A percentile compares a stretch with the other conserved stretches of the same genome.
Conservation (phyloP, 2,329 filamentous ascomycete species). For the Pseudocercospora cruenta region DNA sequence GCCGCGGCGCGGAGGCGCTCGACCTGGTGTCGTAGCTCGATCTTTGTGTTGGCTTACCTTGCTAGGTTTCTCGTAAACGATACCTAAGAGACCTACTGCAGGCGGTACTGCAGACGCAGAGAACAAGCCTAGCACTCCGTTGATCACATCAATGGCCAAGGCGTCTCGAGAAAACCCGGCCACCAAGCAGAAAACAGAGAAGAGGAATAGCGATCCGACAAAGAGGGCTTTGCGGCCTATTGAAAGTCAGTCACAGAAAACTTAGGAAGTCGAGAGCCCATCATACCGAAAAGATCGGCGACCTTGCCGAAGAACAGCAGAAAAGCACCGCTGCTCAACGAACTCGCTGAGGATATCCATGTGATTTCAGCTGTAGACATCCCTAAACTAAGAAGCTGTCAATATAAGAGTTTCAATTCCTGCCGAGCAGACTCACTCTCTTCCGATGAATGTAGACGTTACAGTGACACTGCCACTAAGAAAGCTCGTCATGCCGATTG, state of each 20-base stretch:
- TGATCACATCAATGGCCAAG: constrained; percentile 64
- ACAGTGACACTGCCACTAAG: constrained; percentile 63
- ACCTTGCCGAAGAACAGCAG: constrained; percentile 68
- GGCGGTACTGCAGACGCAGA: constrained; percentile 67
- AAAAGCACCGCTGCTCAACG: constrained; percentile 66
- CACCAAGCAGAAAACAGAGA: constrained; percentile 60
- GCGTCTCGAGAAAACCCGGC: constrained; percentile 64
- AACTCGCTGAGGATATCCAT: constrained; percentile 67
- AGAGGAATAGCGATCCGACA: constrained; percentile 62
- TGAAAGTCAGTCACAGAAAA: background rate
- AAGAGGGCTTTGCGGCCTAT: constrained; percentile 62
- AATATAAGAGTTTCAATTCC: background rate
- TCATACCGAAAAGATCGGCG: constrained; percentile 63
- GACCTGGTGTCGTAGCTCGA: too few species aligned
- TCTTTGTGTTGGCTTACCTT: constrained; percentile 30
- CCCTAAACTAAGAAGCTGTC: constrained; percentile 50
- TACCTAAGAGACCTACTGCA: constrained; percentile 66
- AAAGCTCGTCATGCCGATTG: constrained; percentile 66
- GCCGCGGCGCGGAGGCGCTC: too few species aligned
- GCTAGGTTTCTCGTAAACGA: constrained; percentile 64
- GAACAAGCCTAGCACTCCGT: constrained; percentile 66
- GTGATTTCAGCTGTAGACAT: constrained; percentile 70
- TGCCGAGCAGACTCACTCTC: constrained; percentile 13
- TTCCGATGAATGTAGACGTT: constrained; percentile 63
- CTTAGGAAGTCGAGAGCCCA: background rate